Evolutionary conservation across 1,139 yeast species (phyloP).

Genomic region (Suhomyces ambrosiae): DNA sequence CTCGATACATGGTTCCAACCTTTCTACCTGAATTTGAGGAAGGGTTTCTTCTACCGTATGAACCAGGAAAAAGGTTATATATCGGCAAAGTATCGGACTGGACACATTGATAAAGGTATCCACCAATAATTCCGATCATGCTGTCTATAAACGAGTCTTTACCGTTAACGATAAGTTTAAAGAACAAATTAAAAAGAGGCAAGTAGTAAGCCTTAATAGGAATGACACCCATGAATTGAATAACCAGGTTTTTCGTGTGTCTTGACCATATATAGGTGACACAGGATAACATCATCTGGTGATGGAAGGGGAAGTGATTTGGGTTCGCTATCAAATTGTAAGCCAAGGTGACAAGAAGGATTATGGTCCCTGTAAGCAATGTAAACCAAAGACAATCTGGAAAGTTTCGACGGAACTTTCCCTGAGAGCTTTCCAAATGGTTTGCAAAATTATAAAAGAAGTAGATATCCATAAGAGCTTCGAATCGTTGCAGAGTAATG

Average conservation of each 20-base stretch:
- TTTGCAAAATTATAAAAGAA: conserved; percentile 59
- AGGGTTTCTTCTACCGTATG: conserved; percentile 35
- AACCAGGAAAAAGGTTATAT: conserved; percentile 47
- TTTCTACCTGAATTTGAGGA: conserved; percentile 27
- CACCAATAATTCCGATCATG: conserved; percentile 53
- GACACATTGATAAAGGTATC: conserved; percentile 60
- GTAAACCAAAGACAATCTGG: conserved; percentile 62
- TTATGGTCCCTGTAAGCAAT: conserved; percentile 49
- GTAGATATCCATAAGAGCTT: conserved; percentile 54
- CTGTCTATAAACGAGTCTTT: conserved; percentile 40
- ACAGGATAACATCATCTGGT: conserved; percentile 50
- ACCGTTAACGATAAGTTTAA: conserved; percentile 50
- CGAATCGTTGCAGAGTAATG: conserved; percentile 29
- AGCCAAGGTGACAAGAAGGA: conserved; percentile 33
- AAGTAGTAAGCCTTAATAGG: conserved; percentile 61
- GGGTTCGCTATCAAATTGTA: conserved; percentile 30
- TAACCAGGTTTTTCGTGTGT: conserved; percentile 49
- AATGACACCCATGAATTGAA: conserved; percentile 54
- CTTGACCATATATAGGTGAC: conserved; percentile 65
- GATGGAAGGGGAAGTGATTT: conserved; percentile 29
- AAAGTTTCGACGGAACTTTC: conserved; percentile 53
- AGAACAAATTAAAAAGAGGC: conserved; percentile 56
- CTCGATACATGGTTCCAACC: conserved; percentile 34
- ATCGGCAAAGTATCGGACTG: conserved; percentile 55
- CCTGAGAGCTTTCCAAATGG: conserved; percentile 50